A percentile compares a stretch with the other conserved stretches of the same genome.
These are phyloP conservation scores for Fusarium illudens DNA, from an alignment of 2,329 filamentous ascomycete species.

Conservation along the genomic window DNA sequence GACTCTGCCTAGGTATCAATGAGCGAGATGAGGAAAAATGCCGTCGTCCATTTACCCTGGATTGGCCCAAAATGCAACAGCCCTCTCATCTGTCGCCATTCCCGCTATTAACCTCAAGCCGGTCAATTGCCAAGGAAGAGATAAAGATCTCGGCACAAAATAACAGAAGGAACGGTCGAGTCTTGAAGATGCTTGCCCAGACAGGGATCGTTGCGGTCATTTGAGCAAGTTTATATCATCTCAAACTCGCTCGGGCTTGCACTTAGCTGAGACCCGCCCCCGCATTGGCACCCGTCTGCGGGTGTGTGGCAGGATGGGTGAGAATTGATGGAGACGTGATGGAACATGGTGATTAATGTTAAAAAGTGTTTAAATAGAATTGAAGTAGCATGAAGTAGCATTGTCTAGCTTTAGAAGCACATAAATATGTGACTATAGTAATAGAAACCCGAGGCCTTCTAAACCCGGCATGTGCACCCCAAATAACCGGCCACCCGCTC, in stretches of 20 bases:
- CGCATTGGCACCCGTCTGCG: slow-evolving; percentile 3
- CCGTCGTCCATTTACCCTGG: slow-evolving; percentile 14
- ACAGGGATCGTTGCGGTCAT: slow-evolving; percentile 46
- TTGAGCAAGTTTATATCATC: slow-evolving; percentile 53
- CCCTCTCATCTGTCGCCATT: not conserved
- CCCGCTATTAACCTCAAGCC: not conserved
- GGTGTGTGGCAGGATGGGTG: not conserved
- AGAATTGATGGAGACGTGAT: not conserved
- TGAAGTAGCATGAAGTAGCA: not conserved
- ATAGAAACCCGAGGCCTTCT: not conserved
- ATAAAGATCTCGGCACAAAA: not conserved
- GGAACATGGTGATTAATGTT: not conserved
- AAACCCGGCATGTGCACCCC: not conserved
- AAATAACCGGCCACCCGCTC: slow-evolving; percentile 20
- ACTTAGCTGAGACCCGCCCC: slow-evolving; percentile 22
- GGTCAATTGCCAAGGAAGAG: not conserved
- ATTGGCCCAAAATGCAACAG: not conserved
- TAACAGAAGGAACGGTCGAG: not conserved
- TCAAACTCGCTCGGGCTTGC: slow-evolving; percentile 19
- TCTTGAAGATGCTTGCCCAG: not conserved
- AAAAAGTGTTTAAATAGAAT: fast-evolving
- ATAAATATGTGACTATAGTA: not conserved
- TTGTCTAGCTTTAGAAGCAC: fast-evolving
- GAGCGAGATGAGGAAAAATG: not conserved
- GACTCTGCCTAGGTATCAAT: not conserved